These are phyloP conservation scores for Auriscalpium vulgare DNA, from an alignment of 768 basidiomycete species.

Conservation along the genomic window DNA sequence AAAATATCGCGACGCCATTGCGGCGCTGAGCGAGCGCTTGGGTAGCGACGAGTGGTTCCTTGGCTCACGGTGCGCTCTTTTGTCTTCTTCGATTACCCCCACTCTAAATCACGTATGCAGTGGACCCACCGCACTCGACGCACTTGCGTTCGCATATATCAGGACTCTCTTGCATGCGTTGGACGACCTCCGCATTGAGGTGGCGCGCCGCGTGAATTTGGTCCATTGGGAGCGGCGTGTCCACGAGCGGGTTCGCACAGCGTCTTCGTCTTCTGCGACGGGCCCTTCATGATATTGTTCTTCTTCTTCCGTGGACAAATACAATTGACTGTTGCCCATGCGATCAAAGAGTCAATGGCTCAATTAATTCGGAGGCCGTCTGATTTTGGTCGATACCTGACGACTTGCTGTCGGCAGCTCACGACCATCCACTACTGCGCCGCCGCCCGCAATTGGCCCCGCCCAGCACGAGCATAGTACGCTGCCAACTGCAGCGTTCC, in stretches of 20 bases:
- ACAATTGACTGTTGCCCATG: too few species aligned
- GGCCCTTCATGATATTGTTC: too few species aligned
- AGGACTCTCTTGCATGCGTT: constrained; percentile 50
- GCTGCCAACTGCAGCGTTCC: too few species aligned
- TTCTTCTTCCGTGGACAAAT: too few species aligned
- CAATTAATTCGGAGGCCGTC: too few species aligned
- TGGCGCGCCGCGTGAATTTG: constrained; percentile 66
- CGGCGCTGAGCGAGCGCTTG: constrained; percentile 66
- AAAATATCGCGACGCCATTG: constrained; percentile 64
- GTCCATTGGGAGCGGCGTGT: constrained; percentile 75
- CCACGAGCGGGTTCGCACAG: constrained; percentile 44
- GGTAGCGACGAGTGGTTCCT: constrained; percentile 79
- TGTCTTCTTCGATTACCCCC: neutral
- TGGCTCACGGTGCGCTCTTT: constrained; percentile 48
- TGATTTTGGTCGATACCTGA: too few species aligned
- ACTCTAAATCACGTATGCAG: constrained; percentile 29
- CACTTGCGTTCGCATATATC: constrained; percentile 76
- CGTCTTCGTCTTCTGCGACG: constrained; percentile 22
- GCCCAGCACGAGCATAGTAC: too few species aligned
- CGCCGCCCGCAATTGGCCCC: too few species aligned
- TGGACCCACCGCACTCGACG: constrained; percentile 72
- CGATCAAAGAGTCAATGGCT: too few species aligned
- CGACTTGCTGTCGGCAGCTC: too few species aligned
- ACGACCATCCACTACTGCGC: too few species aligned
- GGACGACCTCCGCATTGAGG: constrained; percentile 47